Evolutionary conservation across 352 stramenopile genomes (phyloP), one percentile per base, ranked within the genome.

Genomic region (Phytopythium ostracodes): DNA sequence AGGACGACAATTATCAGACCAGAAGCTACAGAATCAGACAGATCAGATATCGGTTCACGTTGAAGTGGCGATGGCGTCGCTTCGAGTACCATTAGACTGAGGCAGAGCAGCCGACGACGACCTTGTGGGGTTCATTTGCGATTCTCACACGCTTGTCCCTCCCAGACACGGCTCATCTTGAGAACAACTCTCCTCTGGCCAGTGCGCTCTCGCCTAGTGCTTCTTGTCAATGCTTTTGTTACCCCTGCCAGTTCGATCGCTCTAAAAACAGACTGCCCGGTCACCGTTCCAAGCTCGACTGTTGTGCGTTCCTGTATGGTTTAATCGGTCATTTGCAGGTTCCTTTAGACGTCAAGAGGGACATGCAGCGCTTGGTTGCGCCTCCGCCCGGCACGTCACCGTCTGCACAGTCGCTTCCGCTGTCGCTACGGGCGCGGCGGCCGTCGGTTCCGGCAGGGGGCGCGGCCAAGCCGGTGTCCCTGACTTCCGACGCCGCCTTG

Each of bases 241-340:
- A 20, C 20, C 11, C n/a, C 24, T 53, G 2, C 12, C 46, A n/a
- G 24, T 35, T 17, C 24, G 24, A 53, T 6, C 25, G 46, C 24
- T 53, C 46, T 53, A 53, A 53, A 53, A 36, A 53, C 24, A 53
- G 46, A 53, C 24, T 14, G 46, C n/a, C 24, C 17, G 46, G 24
- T 53, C 46, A n/a, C 35, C 22, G 25, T 14, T 35, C 24, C 22
- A n/a, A 6, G 42, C 11, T 51, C 22, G 22, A 27, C 15, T 31
- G 3, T 25, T 27, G 44, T 31, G 9, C 18, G n/a, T 33, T 9
- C 20, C 8, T 7, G 18, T 4, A 52, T 33, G n/a, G 44, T 29
- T 52, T n/a, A 25, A 20, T 17, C n/a, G 3, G 43, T 25, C 44
- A 29, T 14, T 44, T 11, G n/a, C 1, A n/a, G 14, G 4, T 11